Base-by-base conservation (phyloP, 2,329 filamentous ascomycete species). In the Calonectria honghensis region DNA sequence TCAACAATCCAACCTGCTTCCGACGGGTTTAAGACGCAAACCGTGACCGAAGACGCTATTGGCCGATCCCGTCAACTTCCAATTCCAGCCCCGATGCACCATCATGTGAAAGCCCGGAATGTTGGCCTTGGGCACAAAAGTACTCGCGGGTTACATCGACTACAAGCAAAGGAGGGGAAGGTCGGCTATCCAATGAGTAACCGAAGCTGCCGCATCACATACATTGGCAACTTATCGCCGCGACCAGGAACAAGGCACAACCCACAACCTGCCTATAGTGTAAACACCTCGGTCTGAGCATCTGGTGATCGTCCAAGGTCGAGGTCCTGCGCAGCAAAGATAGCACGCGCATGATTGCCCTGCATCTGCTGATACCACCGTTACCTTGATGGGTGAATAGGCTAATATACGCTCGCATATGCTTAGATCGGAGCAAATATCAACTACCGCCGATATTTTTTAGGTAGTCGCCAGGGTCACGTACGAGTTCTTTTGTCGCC, bases 241-340 rank as follows among this genome's bases (percentile, higher is more conserved):
- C 20, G 57, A 41, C 57, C 35, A 61, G 57, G 57, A 61, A 61
- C n/a, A 37, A 35, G 16, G 37, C 57, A n/a, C 35, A 27, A 61
- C 57, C 57, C 57, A n/a, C 57, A 27, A 61, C 57, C 57, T 61
- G 35, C 57, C 57, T 61, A 41, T 29, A 61, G 6, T 6, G 57
- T 61, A 14, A 37, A 7, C 18, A 11, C 20, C 31, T 39, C 24
- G 35, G n/a, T 27, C 57, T 14, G n/a, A 27, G n/a, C n/a, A 61
- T 61, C 35, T 61, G 35, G 24, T 27, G n/a, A 61, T n/a, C 10
- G 27, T 41, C 16, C 31, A 41, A 61, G 57, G n/a, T 61, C 24
- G 14, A n/a, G 7, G 5, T 39, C 13, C 37, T 27, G 35, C 11
- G 13, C 20, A 24, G 24, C 35, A 27, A 16, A 35, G n/a, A 35